Percentiles rank a stretch among this genome's conserved stretches.
Conservation (phyloP, 768 basidiomycete genomes). For the Leccinellum rugosiceps region DNA sequence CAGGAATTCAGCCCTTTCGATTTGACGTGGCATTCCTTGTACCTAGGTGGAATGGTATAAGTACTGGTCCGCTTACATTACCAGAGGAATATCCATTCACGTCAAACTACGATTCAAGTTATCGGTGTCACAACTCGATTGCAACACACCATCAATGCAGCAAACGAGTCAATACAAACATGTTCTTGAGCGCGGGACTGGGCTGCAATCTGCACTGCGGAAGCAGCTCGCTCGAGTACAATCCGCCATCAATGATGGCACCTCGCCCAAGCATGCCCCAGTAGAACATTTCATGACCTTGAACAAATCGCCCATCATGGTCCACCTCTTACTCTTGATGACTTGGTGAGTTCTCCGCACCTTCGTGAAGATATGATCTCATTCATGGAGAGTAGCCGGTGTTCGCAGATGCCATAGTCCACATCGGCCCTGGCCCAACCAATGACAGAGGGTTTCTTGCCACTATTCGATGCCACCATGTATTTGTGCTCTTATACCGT, state of each 20-base stretch:
- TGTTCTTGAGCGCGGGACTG: background rate
- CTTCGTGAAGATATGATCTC: too few relatives aligned
- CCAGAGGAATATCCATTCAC: too few relatives aligned
- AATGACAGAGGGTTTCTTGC: slow-evolving; percentile 65
- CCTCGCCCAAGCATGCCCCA: background rate
- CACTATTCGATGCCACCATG: slow-evolving; percentile 21
- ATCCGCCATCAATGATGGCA: background rate
- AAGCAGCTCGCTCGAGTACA: slow-evolving; percentile 11
- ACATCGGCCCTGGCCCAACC: slow-evolving; percentile 36
- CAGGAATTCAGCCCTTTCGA: too few relatives aligned
- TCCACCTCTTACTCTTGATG: slow-evolving; percentile 18
- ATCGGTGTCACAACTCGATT: background rate
- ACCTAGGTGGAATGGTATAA: too few relatives aligned
- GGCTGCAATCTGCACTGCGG: slow-evolving; percentile 10
- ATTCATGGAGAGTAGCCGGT: slow-evolving; percentile 37
- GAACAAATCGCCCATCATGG: slow-evolving; percentile 30
- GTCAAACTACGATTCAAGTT: too few relatives aligned
- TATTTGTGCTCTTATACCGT: background rate
- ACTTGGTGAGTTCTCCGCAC: slow-evolving; percentile 26
- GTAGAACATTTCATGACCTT: slow-evolving; percentile 25
- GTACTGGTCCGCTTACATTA: too few relatives aligned
- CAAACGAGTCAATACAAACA: background rate
- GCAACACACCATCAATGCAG: slow-evolving; percentile 4
- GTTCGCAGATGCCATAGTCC: slow-evolving; percentile 44
- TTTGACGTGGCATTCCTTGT: too few relatives aligned